These are phyloP conservation scores for Fusarium coffeatum DNA, from an alignment of 2,329 filamentous ascomycete species.

Conservation along the genomic window DNA sequence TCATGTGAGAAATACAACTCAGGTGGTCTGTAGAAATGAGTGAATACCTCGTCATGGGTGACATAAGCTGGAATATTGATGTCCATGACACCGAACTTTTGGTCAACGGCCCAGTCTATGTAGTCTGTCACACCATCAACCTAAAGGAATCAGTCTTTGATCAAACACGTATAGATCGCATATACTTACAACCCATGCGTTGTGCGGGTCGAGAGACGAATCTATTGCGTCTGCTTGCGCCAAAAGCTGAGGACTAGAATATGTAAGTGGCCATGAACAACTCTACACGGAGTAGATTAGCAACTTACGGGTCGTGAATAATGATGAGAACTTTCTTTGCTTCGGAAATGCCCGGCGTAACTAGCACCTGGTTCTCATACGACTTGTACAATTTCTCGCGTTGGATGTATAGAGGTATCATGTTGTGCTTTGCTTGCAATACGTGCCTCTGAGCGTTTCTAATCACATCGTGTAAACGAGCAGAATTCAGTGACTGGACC, in stretches of 20 bases:
- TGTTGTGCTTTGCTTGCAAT: slow-evolving; percentile 77
- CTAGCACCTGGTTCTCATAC: slow-evolving; percentile 87
- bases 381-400: slow-evolving; percentile 77
- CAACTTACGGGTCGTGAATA: slow-evolving; percentile 86
- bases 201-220: slow-evolving; percentile 81
- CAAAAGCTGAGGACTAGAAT: slow-evolving; percentile 72
- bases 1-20: slow-evolving; percentile 26
- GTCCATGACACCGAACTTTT: slow-evolving; percentile 87
- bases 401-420: slow-evolving; percentile 85
- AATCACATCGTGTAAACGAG: slow-evolving; percentile 82
- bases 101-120: slow-evolving; percentile 82
- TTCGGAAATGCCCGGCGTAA: slow-evolving; percentile 76
- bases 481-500: slow-evolving; percentile 63
- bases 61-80: slow-evolving; percentile 88
- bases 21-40: slow-evolving; percentile 23
- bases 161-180: not conserved
- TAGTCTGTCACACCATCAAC: slow-evolving; percentile 84
- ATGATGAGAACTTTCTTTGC: slow-evolving; percentile 81
- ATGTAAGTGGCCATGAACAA: slow-evolving; percentile 19
- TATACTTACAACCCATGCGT: slow-evolving; percentile 82
- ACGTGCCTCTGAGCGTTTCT: slow-evolving; percentile 79
- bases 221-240: slow-evolving; percentile 76
- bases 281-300: not conserved
- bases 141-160: slow-evolving; percentile 58
- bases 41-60: slow-evolving; percentile 68